A percentile compares a stretch with the other conserved stretches of the same genome.
These are phyloP conservation scores for Sapria himalayana DNA, from an alignment of 345 rosid genomes.

Conservation along the genomic window DNA sequence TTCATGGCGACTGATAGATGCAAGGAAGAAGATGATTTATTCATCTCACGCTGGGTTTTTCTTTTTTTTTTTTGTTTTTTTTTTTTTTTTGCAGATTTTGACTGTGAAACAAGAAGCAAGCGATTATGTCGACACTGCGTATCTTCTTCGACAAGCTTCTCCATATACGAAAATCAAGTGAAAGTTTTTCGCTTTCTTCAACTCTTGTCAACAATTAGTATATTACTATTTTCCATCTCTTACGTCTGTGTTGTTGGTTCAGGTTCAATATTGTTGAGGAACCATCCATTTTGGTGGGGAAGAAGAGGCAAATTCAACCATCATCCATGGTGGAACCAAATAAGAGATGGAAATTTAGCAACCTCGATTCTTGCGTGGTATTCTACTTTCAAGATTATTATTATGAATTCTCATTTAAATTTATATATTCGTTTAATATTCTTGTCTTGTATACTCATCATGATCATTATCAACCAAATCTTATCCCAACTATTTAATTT, in stretches of 20 bases:
- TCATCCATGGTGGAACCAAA: conserved; percentile 22
- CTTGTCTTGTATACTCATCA: too few relatives aligned
- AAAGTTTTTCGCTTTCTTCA: conserved; percentile 1
- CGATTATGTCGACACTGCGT: conserved; percentile 53
- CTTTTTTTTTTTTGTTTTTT: neutral
- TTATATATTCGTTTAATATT: neutral
- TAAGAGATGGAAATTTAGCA: conserved; percentile 36
- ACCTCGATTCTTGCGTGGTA: conserved; percentile 25
- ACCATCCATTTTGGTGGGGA: conserved; percentile 11
- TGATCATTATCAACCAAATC: too few relatives aligned
- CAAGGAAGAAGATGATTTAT: neutral
- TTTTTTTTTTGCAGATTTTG: conserved; percentile 31
- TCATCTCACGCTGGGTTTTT: neutral
- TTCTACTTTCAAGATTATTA: neutral
- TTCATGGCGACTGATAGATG: conserved; percentile 1
- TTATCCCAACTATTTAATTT: too few relatives aligned
- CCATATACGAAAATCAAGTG: conserved; percentile 83
- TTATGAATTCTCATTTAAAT: neutral
- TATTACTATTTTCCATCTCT: too few relatives aligned
- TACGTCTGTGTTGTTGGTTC: too few relatives aligned
- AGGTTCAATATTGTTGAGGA: conserved; percentile 56
- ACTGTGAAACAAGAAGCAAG: conserved; percentile 69
- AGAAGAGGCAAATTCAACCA: conserved; percentile 36
- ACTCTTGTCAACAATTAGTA: too few relatives aligned
- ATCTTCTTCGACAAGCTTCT: conserved; percentile 62